phyloP scores from a whole-genome alignment of 352 stramenopile genomes.

The Phytopythium litorale region DNA sequence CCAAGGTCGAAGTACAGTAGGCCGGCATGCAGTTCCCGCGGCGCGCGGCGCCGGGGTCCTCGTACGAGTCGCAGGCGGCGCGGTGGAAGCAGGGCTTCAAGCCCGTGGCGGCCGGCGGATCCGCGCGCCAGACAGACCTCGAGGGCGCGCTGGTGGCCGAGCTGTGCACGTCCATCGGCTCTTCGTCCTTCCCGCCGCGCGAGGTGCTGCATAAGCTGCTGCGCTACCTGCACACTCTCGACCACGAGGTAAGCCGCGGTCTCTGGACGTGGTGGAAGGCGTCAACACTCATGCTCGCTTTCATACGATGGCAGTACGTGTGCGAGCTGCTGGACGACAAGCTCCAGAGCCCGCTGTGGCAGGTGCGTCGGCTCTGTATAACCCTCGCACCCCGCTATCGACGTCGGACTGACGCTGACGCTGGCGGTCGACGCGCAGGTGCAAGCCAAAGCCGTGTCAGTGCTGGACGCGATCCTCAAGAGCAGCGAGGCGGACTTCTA shows the following conservation, averaged over 20 bases:
- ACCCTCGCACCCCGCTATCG: neutral
- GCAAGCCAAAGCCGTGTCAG: constrained; percentile 74
- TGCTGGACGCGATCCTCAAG: constrained; percentile 65
- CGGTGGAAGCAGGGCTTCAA: constrained; percentile 79
- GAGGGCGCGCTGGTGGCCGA: constrained; percentile 71
- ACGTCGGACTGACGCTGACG: neutral
- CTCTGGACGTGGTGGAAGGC: neutral
- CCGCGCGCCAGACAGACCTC: constrained; percentile 40
- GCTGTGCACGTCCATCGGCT: constrained; percentile 75
- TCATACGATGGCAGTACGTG: constrained; percentile 41
- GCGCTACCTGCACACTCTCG: constrained; percentile 64
- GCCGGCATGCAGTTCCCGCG: constrained; percentile 24
- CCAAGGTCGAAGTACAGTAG: neutral
- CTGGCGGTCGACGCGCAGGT: constrained; percentile 15
- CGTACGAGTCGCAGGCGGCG: constrained; percentile 72
- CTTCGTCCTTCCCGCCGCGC: constrained; percentile 73
- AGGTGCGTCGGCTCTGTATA: constrained; percentile 18
- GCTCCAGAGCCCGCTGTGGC: constrained; percentile 77
- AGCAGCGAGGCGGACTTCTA: constrained; percentile 53
- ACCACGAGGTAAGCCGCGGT: constrained; percentile 44
- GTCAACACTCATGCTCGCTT: neutral
- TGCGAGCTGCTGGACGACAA: constrained; percentile 85
- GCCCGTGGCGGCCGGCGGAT: constrained; percentile 6
- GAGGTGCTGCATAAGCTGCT: constrained; percentile 78
- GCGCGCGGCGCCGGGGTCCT: constrained; percentile 30